Base-by-base conservation (phyloP, 2,329 filamentous ascomycete genomes). In the Fusarium transvaalense region DNA sequence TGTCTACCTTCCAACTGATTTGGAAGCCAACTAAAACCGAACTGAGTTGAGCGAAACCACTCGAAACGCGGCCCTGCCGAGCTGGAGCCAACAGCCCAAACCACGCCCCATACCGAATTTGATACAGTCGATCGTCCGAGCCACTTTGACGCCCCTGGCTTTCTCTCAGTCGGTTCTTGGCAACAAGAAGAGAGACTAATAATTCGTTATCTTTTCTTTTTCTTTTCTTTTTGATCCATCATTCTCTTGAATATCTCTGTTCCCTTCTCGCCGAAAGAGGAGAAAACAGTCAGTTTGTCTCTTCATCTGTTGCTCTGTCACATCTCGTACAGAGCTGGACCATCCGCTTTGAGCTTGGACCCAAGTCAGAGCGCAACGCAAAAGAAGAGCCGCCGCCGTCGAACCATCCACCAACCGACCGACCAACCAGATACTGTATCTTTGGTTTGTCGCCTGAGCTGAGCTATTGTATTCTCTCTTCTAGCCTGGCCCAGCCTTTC, bases 11-110 rank as follows among this genome's bases (percentile, higher is more conserved):
- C 60, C 63, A 58, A 59, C 55, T 52, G 61, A 56, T 39, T 61
- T 41, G 46, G 59, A 42, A 66, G 46, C 53, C 61, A 59, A 64
- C 61, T 64, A 64, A 58, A 64, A 48, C 56, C 55, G 34, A 68
- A 68, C 66, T 61, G 50, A 57, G 56, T 66, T 69, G 66, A 61
- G 58, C 68, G 56, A 73, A 68, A 66, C 65, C 59, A 69, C 61
- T 61, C 65, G 66, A 73, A 72, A 73, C 71, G 56, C 71, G 71
- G 71, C 62, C 71, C 66, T 71, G 66, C 70, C 70, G 67, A 72
- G 56, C 59, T 61, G 46, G 59, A 62, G 55, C 68, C 64, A 72
- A 71, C 60, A 61, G 47, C 41, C 41, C 56, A 63, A 53, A 53
- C 37, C 52, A 55, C 55, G 47, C 61, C 58, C 58, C 60, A 48